Conservation (phyloP, 345 rosid genomes). For the Viola odorata region DNA sequence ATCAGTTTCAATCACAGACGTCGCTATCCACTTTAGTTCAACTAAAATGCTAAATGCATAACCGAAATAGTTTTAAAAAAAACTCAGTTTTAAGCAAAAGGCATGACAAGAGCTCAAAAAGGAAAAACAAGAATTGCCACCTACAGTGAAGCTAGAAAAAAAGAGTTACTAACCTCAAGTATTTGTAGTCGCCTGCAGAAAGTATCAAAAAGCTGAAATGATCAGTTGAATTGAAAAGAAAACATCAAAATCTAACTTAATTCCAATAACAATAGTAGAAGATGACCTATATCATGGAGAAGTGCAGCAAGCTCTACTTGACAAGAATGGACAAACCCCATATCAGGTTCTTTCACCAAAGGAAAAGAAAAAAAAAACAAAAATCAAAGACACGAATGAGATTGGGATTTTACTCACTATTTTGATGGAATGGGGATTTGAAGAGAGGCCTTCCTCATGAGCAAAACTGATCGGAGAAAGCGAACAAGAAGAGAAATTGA, state of each 20-base stretch:
- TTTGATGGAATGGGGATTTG: constrained; percentile 64
- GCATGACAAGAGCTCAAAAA: no score
- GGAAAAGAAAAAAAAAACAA: not conserved
- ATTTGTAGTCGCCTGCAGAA: constrained; percentile 73
- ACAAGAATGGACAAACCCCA: constrained; percentile 11
- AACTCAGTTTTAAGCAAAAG: no score
- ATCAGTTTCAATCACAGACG: no score
- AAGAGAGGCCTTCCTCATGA: constrained; percentile 71
- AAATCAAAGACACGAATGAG: not conserved
- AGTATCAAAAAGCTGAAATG: constrained; percentile 7
- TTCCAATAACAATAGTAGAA: not conserved
- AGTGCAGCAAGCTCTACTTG: constrained; percentile 87
- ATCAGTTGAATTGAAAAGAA: not conserved
- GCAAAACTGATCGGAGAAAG: constrained; percentile 55
- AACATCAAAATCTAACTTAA: no score
- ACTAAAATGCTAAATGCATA: no score
- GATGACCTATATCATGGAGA: constrained; percentile 71
- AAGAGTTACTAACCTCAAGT: constrained; percentile 47
- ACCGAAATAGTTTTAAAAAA: no score
- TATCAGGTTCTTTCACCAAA: not conserved
- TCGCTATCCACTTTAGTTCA: no score
- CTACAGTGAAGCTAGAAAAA: not conserved
- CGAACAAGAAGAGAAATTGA: constrained; percentile 17
- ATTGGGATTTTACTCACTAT: constrained; percentile 29
- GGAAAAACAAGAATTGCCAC: no score